Percentiles rank a stretch among this genome's conserved stretches.
phyloP scores from a whole-genome alignment of 495 filamentous ascomycete species.

The Penicillium desertorum region DNA sequence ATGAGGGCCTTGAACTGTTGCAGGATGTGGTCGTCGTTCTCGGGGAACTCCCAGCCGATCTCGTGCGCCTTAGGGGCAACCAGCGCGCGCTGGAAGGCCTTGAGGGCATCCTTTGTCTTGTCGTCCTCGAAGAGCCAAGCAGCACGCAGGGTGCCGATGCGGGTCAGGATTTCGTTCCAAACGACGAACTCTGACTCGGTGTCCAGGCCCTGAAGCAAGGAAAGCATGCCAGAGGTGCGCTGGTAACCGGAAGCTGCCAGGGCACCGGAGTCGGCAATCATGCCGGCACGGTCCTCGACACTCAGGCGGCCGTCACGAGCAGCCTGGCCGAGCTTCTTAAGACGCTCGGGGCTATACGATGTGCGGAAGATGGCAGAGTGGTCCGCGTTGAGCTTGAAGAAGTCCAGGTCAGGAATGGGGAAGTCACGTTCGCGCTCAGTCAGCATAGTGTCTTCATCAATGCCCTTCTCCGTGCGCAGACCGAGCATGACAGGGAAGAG shows the following conservation, averaged over 20 bases:
- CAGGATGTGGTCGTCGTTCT: constrained; percentile 79
- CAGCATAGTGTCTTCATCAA: constrained; percentile 62
- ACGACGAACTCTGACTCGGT: constrained; percentile 86
- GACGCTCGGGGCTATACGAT: constrained; percentile 59
- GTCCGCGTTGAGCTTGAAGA: constrained; percentile 69
- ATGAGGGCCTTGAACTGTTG: constrained; percentile 77
- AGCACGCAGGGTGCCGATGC: constrained; percentile 69
- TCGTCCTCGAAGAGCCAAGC: constrained; percentile 89
- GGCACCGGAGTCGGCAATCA: constrained; percentile 94
- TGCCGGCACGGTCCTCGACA: constrained; percentile 91
- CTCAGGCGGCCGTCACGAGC: constrained; percentile 82
- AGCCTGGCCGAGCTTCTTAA: constrained; percentile 66
- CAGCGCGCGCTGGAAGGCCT: constrained; percentile 75
- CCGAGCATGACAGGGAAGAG: constrained; percentile 63
- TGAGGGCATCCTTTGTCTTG: constrained; percentile 69
- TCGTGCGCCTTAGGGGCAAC: constrained; percentile 75
- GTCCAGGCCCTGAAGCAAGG: constrained; percentile 79
- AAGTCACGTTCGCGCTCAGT: constrained; percentile 72
- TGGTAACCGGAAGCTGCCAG: constrained; percentile 89
- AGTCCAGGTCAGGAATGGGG: constrained; percentile 59
- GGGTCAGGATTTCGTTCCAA: constrained; percentile 84
- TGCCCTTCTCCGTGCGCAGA: constrained; percentile 57
- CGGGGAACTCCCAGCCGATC: constrained; percentile 83
- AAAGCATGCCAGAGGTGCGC: constrained; percentile 85
- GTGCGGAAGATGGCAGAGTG: constrained; percentile 66